Base-by-base conservation (phyloP, 345 rosid genomes). In the Populus euphratica region DNA sequence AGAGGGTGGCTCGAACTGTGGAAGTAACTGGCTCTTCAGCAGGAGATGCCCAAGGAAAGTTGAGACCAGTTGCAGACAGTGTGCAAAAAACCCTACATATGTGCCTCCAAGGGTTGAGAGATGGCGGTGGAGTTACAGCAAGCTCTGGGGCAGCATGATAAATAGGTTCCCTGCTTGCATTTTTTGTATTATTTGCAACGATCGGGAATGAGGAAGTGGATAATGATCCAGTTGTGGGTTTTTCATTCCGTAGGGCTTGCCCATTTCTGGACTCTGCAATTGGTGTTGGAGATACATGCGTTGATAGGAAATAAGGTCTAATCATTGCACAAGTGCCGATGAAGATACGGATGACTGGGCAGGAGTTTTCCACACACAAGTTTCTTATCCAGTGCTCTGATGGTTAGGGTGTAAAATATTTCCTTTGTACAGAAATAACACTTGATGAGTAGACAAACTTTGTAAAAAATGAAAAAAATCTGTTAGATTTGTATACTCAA, bases 101-200 rank as follows among this genome's bases (percentile, higher is more conserved):
- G 25, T 90, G 90, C 76, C 93, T 94, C 72, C 97, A 92, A 85
- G 95, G 91, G 69, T 85, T 94, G 77, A 89, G 87, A 83, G 98
- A 92, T 1, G 81, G 87, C 31, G 52, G 67, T 25, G 90, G 80
- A 54, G 81, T 78, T 71, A 77, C 80, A 59, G 86, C 86, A 11
- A 83, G 72, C 66, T 78, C 84, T 39, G 87, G 78, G 36, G 70
- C 81, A 27, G 76, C 81, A 6, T 83, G 73, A 81, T 14, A 11
- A 31, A 14, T 61, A 9, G 43, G 38, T 69, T 63, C 52, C 16
- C 36, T 31, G 35, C 62, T 50, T 25, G 49, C 27, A 3, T 29
- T 54, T 9, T 6, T 36, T 54, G 43, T 20, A 43, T 70, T 59
- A 59, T n/a, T 3, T n/a, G 63, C 63, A 59, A n/a, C 11, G 16